A percentile compares a stretch with the other conserved stretches of the same genome.
phyloP scores from a whole-genome alignment of 192 early-diverging fungal species.

The Coemansia sp. region DNA sequence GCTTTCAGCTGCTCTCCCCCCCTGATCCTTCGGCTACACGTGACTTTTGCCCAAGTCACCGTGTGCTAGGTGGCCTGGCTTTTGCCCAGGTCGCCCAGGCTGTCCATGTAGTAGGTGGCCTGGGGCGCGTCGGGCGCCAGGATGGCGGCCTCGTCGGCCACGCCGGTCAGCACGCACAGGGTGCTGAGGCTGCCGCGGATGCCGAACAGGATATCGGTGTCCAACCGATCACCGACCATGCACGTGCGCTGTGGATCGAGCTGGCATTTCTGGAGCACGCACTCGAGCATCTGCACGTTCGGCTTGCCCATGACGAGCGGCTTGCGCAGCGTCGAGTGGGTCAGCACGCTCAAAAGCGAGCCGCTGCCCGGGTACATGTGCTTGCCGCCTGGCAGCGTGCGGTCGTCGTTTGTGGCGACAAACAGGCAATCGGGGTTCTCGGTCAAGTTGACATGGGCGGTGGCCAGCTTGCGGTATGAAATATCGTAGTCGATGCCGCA shows the following conservation, averaged over 20 bases:
- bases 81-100: constrained; percentile 30
- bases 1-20: too few relatives aligned
- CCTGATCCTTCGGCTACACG: constrained; percentile 2
- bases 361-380: constrained; percentile 81
- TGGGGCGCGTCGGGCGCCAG: constrained; percentile 28
- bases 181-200: constrained; percentile 81
- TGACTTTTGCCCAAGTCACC: constrained; percentile 13
- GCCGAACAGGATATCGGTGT: constrained; percentile 97
- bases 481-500: constrained; percentile 91
- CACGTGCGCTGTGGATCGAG: constrained; percentile 79
- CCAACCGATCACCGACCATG: constrained; percentile 96
- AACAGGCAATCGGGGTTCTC: constrained; percentile 72
- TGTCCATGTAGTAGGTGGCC: constrained; percentile 37
- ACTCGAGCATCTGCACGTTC: constrained; percentile 89
- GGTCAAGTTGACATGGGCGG: constrained; percentile 82
- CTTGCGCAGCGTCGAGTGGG: constrained; percentile 70
- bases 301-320: constrained; percentile 94
- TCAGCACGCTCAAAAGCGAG: constrained; percentile 71
- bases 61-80: constrained; percentile 37
- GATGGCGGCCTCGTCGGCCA: constrained; percentile 29
- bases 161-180: constrained; percentile 88
- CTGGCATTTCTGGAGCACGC: constrained; percentile 79
- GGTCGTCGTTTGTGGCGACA: constrained; percentile 91
- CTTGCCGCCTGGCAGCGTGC: constrained; percentile 81
- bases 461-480: constrained; percentile 91